A percentile compares a stretch with the other conserved stretches of the same genome.
These are phyloP conservation scores for Geranium incanum DNA, from an alignment of 441 rosid genomes.

Conservation along the genomic window DNA sequence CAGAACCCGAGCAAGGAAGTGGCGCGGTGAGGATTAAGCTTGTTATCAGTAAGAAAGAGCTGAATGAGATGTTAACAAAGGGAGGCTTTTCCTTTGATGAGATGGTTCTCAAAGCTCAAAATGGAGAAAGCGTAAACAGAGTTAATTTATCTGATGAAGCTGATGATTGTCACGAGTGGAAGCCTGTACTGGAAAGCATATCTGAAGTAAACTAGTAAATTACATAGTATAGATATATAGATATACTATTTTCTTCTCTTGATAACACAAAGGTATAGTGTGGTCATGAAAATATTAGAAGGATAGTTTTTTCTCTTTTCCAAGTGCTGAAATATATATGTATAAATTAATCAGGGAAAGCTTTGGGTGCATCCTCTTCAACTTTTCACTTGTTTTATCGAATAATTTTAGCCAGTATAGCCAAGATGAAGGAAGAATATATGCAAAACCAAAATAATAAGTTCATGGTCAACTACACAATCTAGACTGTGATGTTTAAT, in stretches of 20 bases:
- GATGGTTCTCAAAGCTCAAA: conserved; percentile 35
- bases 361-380: neutral
- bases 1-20: conserved; percentile 31
- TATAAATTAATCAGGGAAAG: neutral
- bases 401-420: neutral
- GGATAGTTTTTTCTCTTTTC: neutral
- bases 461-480: neutral
- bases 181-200: conserved; percentile 55
- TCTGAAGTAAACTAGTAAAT: conserved; percentile 45
- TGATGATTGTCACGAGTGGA: conserved; percentile 34
- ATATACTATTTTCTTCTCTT: neutral
- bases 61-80: conserved; percentile 47
- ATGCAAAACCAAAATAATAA: neutral
- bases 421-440: too few species aligned
- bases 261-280: neutral
- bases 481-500: too few species aligned
- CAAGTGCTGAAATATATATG: neutral
- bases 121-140: conserved; percentile 25
- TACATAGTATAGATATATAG: neutral
- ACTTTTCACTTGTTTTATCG: neutral
- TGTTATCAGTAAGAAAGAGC: conserved; percentile 60
- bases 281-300: neutral
- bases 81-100: conserved; percentile 48
- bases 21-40: conserved; percentile 58
- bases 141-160: conserved; percentile 14